Base-by-base conservation (phyloP, 1,139 yeast species). In the Debaryomyces subglobosus region DNA sequence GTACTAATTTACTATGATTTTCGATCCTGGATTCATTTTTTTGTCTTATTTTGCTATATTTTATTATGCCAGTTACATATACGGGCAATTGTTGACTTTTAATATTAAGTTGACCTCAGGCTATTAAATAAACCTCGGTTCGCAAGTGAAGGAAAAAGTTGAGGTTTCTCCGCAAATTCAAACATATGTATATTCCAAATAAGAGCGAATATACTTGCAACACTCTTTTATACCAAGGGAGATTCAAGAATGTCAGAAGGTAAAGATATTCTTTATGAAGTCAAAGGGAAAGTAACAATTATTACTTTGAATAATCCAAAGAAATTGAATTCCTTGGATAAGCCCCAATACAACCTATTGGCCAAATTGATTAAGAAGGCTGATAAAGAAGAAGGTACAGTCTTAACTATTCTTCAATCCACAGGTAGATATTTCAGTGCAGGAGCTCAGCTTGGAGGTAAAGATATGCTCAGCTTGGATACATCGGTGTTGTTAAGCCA, bases 351-450 rank as follows among this genome's bases (percentile, higher is more conserved):
- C 66, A 71, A 82, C 43, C 68, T 78, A 46, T 68, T 89, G 48
- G 91, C 87, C 9, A 76, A 79, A 52, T 69, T 79, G 27, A 68
- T 90, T 18, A 83, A 84, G 54, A 64, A 74, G 51, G 94, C 96
- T 1, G 85, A 88, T 52, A 64, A 71, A 13, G 86, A 89, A 53
- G 82, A 82, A 38, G 77, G 75, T 27, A 85, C 95, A 0, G 65
- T 79, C 8, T 78, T 82, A 30, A 90, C 97, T 1, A 69, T 89
- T 47, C 68, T 90, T 48, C 86, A 84, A 60, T 75, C 90, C 35
- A 75, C 87, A 0, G 97, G 97, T 1, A 75, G 85, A 54, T 88
- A 77, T 65, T 90, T 90, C 65, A 85, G 92, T 30, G 89, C 96
- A 6, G 97, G 97, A 35, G 97, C 96, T 27, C 85, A 89, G 63